phyloP scores from a whole-genome alignment of 352 stramenopile genomes.

The Pythium plurisporium region DNA sequence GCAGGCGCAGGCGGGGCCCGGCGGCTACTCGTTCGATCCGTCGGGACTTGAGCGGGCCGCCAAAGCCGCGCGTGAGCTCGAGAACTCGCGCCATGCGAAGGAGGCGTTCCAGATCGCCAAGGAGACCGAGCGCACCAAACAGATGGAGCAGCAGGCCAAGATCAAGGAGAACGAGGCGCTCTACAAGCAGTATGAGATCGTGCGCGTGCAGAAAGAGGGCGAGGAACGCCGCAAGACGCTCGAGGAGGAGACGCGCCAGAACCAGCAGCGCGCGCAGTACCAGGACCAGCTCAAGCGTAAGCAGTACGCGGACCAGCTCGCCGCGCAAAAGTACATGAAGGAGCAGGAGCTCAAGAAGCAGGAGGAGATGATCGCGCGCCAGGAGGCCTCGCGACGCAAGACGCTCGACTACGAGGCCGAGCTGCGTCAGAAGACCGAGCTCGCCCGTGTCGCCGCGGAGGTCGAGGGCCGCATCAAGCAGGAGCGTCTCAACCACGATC shows the following conservation, averaged over 20 bases:
- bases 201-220: conserved; percentile 95
- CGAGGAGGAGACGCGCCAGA: conserved; percentile 96
- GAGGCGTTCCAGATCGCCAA: conserved; percentile 95
- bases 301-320: conserved; percentile 96
- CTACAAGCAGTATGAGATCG: conserved; percentile 93
- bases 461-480: conserved; percentile 92
- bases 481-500: conserved; percentile 98
- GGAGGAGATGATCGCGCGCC: conserved; percentile 95
- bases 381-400: conserved; percentile 96
- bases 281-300: conserved; percentile 98
- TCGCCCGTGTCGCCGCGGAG: conserved; percentile 95
- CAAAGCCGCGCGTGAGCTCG: conserved; percentile 96
- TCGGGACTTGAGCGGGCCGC: conserved; percentile 95
- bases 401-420: conserved; percentile 97
- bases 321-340: conserved; percentile 94
- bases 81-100: conserved; percentile 91
- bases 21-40: conserved; percentile 92
- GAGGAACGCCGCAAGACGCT: conserved; percentile 97
- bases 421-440: conserved; percentile 91
- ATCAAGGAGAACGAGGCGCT: conserved; percentile 88
- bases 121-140: conserved; percentile 94
- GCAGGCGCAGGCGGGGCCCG: conserved; percentile 24
- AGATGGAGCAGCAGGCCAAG: conserved; percentile 90
- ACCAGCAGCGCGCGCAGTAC: conserved; percentile 96
- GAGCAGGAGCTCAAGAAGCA: conserved; percentile 98